Evolutionary conservation across 257 asterid species (phyloP).

Genomic region (Anisodus acutangulus): DNA sequence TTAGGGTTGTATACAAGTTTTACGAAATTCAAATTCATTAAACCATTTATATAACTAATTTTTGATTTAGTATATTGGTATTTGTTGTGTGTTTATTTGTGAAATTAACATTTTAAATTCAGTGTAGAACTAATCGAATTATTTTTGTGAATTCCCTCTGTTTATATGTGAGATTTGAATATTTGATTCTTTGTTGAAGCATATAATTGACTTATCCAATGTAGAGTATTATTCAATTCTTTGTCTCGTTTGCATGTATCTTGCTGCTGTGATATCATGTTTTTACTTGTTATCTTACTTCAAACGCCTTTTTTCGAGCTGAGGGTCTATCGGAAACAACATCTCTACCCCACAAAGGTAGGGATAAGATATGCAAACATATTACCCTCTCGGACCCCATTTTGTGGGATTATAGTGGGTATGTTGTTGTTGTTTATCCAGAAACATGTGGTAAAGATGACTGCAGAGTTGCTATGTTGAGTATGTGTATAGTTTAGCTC

Average conservation of each 20-base stretch:
- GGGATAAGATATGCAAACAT: too few relatives aligned
- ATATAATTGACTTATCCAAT: not conserved
- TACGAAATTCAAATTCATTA: too few relatives aligned
- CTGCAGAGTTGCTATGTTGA: not conserved
- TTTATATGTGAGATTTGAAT: not conserved
- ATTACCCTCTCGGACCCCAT: too few relatives aligned
- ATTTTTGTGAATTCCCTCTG: not conserved
- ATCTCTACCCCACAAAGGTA: too few relatives aligned
- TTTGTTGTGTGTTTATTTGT: not conserved
- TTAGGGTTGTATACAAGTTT: too few relatives aligned
- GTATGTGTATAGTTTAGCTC: not conserved
- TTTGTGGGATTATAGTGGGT: too few relatives aligned
- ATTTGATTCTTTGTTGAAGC: not conserved
- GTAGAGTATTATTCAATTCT: slow-evolving; percentile 4
- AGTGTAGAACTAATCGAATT: not conserved
- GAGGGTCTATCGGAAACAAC: too few relatives aligned
- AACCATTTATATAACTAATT: not conserved
- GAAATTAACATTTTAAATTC: not conserved
- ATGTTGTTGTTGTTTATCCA: too few relatives aligned
- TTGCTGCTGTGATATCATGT: too few relatives aligned
- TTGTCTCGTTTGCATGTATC: too few relatives aligned
- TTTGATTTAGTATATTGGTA: not conserved
- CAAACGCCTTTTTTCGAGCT: too few relatives aligned
- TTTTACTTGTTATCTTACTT: too few relatives aligned
- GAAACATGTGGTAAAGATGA: not conserved